Base-by-base conservation (phyloP, 352 stramenopile species). In the Albugo candida region DNA sequence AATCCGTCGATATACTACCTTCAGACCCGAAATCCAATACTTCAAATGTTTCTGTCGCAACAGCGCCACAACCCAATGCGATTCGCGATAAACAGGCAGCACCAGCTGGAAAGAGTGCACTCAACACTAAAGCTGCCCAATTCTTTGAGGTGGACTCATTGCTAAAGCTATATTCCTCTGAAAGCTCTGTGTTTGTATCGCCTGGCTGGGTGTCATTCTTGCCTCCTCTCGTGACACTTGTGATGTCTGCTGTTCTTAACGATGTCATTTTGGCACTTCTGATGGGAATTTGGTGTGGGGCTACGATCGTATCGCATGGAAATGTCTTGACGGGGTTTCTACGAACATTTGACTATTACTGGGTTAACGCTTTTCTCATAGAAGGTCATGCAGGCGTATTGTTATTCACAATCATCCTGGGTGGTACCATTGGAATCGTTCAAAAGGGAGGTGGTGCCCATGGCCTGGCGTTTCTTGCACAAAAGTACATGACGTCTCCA, bases 361-460 rank as follows among this genome's bases (percentile, higher is more conserved):
- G 84, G 69, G 64, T 87, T 17, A 66, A 81, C 37, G 66, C 81
- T 1, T 88, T 94, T 43, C 63, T 72, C n/a, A 60, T 78, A 44
- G 66, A 87, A 41, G 74, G 77, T 47, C 81, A 94, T 46, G 78
- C 78, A 3, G 70, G 72, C 21, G 80, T 93, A 45, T 59, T 94
- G 48, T 61, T 93, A 36, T 94, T 94, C 60, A 93, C 80, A 36
- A 80, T 94, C 41, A 50, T 94, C 13, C 65, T 94, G 1, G 80
- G 81, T 19, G 83, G 81, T 45, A 81, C 80, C 2, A 92, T 94
- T 37, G 80, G 78, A 27, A 70, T 94, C 11, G 82, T 94, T 24
- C 78, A 93, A 51, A 91, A 89, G 46, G 76, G 78, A 40, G 83
- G 83, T 44, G 83, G 83, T 41, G 78, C 76, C 39, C 71, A 88